Evolutionary conservation across 768 basidiomycete species (phyloP).

Genomic region (Omphalotus guepiniiformis): DNA sequence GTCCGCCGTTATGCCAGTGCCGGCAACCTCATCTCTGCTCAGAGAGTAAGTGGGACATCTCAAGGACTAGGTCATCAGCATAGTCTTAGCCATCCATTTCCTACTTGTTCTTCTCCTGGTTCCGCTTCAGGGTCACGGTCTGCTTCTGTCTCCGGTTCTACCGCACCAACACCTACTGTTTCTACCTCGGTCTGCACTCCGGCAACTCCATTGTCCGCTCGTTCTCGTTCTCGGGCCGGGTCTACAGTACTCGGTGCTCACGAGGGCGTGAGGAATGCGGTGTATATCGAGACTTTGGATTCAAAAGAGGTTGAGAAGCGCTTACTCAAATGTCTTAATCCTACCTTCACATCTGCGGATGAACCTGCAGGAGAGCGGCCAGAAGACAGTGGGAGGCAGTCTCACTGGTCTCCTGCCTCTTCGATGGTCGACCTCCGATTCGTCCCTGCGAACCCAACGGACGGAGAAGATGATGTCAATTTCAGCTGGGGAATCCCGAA

Average conservation of each 20-base stretch:
- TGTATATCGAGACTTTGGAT: slow-evolving; percentile 6
- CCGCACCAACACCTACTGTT: neutral
- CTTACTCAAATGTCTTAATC: neutral
- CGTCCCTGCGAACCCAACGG: neutral
- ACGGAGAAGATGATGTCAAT: neutral
- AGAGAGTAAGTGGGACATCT: neutral
- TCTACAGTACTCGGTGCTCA: slow-evolving; percentile 1
- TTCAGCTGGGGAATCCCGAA: slow-evolving; percentile 2
- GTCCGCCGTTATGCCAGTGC: slow-evolving; percentile 8
- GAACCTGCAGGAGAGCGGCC: neutral
- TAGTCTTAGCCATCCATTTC: slow-evolving; percentile 5
- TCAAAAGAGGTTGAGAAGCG: slow-evolving; percentile 4
- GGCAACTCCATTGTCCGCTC: neutral
- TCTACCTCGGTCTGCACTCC: neutral
- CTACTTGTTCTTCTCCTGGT: neutral
- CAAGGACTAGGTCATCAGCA: slow-evolving; percentile 2
- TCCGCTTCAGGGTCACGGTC: neutral
- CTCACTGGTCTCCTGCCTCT: slow-evolving; percentile 6
- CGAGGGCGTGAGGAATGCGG: slow-evolving; percentile 7
- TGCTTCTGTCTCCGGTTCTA: neutral
- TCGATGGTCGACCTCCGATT: slow-evolving; percentile 2
- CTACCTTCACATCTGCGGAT: too few species aligned
- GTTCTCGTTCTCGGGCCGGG: slow-evolving; percentile 2
- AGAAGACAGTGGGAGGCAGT: neutral
- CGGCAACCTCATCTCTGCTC: slow-evolving; percentile 2